Evolutionary conservation across 345 rosid genomes (phyloP).

Genomic region (Atalantia buxifolia): DNA sequence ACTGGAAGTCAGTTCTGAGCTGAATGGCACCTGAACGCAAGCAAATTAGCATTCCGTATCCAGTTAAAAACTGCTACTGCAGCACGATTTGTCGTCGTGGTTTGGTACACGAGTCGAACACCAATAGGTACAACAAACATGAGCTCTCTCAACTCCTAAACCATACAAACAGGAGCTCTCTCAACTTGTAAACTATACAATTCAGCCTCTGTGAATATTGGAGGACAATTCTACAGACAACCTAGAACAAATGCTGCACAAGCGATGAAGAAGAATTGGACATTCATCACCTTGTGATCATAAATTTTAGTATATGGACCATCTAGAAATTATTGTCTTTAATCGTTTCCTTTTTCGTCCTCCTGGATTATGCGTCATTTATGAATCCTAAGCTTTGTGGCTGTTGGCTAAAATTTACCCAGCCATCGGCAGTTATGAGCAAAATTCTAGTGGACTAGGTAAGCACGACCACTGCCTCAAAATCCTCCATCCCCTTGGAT

Average conservation of each 20-base stretch:
- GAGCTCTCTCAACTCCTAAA: neutral
- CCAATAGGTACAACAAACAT: neutral
- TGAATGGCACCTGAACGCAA: neutral
- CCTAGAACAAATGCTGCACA: neutral
- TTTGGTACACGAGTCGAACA: neutral
- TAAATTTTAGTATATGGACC: neutral
- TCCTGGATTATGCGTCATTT: neutral
- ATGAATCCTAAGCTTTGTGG: neutral
- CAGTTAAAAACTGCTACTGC: neutral
- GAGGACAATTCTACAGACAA: neutral
- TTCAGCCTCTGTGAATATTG: neutral
- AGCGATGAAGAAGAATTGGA: neutral
- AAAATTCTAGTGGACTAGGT: neutral
- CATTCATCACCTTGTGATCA: neutral
- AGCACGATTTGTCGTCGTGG: neutral
- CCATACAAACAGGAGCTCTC: neutral
- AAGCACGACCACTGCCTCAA: neutral
- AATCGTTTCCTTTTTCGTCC: neutral
- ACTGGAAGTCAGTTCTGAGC: neutral
- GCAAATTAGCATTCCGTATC: neutral
- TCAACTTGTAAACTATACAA: neutral
- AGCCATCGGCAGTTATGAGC: too few species aligned
- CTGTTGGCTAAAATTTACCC: neutral
- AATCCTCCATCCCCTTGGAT: conserved; percentile 14
- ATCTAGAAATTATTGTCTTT: neutral